Evolutionary conservation across 495 filamentous ascomycete species (phyloP).

Genomic region (Evernia prunastri): DNA sequence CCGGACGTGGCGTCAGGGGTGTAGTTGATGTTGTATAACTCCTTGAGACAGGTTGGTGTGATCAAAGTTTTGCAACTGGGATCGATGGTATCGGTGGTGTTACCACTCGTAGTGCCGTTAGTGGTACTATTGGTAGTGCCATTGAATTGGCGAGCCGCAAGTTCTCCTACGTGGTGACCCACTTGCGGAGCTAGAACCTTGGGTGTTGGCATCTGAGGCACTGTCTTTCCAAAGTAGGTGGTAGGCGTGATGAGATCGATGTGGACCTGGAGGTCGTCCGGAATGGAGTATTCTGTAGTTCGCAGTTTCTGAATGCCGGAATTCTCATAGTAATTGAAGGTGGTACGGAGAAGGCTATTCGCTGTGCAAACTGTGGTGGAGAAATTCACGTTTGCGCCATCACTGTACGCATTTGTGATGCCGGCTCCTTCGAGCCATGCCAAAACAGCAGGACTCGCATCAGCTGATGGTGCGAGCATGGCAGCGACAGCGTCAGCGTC

Average conservation of each 20-base stretch:
- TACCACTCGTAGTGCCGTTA: background rate
- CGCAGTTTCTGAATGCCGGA: conserved; percentile 40
- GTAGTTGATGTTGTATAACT: conserved; percentile 49
- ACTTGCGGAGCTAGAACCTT: no score
- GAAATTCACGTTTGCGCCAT: conserved; percentile 54
- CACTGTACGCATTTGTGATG: conserved; percentile 35
- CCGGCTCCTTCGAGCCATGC: conserved; percentile 46
- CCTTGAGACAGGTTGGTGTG: conserved; percentile 53
- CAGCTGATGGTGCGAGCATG: conserved; percentile 43
- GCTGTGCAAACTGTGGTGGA: conserved; percentile 45
- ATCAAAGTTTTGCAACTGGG: conserved; percentile 30
- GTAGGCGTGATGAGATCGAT: conserved; percentile 53
- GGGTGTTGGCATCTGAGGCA: conserved; percentile 22
- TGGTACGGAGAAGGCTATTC: conserved; percentile 46
- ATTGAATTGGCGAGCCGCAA: conserved; percentile 25
- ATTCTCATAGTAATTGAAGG: conserved; percentile 45
- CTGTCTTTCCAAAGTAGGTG: conserved; percentile 43
- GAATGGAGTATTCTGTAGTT: conserved; percentile 54
- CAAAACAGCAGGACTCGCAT: conserved; percentile 38
- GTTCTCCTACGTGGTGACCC: background rate
- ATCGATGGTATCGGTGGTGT: background rate
- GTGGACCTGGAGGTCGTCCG: conserved; percentile 39
- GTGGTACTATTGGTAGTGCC: background rate
- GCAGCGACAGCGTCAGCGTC: conserved; percentile 48
- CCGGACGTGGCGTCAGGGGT: conserved; percentile 39